These are phyloP conservation scores for Fusarium denticulatum DNA, from an alignment of 2,329 filamentous ascomycete species.

Conservation along the genomic window DNA sequence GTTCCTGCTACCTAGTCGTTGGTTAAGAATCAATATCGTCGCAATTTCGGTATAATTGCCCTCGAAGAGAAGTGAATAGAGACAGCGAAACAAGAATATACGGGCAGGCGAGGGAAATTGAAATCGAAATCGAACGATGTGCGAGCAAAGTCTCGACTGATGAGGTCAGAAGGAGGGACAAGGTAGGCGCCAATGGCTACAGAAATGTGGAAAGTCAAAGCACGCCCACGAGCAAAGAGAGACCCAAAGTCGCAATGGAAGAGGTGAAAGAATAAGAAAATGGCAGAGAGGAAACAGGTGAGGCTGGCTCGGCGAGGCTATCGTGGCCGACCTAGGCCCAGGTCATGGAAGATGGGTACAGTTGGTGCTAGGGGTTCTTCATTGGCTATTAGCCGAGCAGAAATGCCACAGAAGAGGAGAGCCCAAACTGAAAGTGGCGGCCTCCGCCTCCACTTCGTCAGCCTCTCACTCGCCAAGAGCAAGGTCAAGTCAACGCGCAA, in stretches of 20 bases:
- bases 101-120: constrained; percentile 17
- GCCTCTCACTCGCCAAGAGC: constrained; percentile 32
- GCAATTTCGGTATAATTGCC: constrained; percentile 18
- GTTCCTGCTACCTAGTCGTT: constrained; percentile 11
- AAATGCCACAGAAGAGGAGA: constrained; percentile 17
- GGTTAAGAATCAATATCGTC: constrained; percentile 6
- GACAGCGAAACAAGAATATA: constrained; percentile 19
- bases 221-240: constrained; percentile 17
- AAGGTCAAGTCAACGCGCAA: constrained; percentile 3
- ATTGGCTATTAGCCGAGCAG: constrained; percentile 45
- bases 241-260: constrained; percentile 2
- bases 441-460: constrained; percentile 39
- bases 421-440: constrained; percentile 12
- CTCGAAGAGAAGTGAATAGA: constrained; percentile 17
- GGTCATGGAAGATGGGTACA: constrained; percentile 8
- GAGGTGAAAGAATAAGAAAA: constrained; percentile 13
- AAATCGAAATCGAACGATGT: constrained; percentile 32
- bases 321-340: constrained; percentile 29
- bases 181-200: constrained; percentile 15
- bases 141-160: background rate
- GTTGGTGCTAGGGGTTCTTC: constrained; percentile 11
- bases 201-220: constrained; percentile 10
- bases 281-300: constrained; percentile 32
- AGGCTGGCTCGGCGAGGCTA: constrained; percentile 46
- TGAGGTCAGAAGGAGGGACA: constrained; percentile 15